A percentile compares a stretch with the other conserved stretches of the same genome.
Evolutionary conservation across 176 grass and related monocot species (phyloP).

Genomic region (Pontederia paniculata): DNA sequence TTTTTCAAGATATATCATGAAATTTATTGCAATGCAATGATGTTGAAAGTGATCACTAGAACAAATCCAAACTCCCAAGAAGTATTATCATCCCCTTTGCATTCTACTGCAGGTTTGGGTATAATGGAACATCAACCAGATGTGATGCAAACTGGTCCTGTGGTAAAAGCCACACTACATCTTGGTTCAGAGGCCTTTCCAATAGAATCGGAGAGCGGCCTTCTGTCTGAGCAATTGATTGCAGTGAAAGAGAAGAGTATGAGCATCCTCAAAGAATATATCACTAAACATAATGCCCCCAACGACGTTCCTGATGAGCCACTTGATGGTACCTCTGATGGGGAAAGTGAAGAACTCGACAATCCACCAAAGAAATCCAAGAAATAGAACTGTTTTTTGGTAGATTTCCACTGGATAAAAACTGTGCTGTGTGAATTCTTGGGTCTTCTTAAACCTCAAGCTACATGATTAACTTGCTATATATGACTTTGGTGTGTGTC

Average conservation of each 20-base stretch:
- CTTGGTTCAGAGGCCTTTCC: conserved; percentile 43
- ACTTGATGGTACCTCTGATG: conserved; percentile 31
- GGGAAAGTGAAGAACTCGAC: conserved; percentile 19
- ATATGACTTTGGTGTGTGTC: too few species aligned
- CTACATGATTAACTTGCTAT: too few species aligned
- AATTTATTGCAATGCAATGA: too few species aligned
- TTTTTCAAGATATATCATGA: too few species aligned
- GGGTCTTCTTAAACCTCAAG: too few species aligned
- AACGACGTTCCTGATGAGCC: conserved; percentile 73
- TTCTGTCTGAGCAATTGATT: conserved; percentile 57
- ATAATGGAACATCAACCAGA: conserved; percentile 34
- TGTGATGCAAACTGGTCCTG: neutral
- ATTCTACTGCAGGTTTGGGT: conserved; percentile 1
- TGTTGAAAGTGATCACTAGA: too few species aligned
- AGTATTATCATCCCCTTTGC: too few species aligned
- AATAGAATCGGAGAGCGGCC: conserved; percentile 34
- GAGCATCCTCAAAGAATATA: conserved; percentile 68
- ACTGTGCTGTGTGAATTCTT: too few species aligned
- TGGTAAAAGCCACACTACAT: conserved; percentile 45
- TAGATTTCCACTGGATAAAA: too few species aligned
- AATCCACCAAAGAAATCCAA: conserved; percentile 73
- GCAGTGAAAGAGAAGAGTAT: conserved; percentile 75
- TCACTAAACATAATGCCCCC: conserved; percentile 53
- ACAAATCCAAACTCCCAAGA: too few species aligned
- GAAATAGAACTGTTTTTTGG: conserved; percentile 38